These are phyloP conservation scores for Theobroma cacao DNA, from an alignment of 345 rosid genomes.

Conservation along the genomic window DNA sequence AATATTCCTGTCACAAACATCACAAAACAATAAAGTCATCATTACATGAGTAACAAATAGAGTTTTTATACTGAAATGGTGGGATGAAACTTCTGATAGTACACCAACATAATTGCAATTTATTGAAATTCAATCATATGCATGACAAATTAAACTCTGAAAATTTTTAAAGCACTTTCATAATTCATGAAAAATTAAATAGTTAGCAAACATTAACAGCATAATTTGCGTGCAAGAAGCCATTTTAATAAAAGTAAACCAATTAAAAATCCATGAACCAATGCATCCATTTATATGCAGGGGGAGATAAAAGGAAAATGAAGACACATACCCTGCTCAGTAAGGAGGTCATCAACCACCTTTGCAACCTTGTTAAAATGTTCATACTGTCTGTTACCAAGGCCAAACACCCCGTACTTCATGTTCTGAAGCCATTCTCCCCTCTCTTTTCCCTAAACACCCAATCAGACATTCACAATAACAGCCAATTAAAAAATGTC, in stretches of 20 bases:
- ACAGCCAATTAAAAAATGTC: not conserved
- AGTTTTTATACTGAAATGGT: not conserved
- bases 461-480: constrained; percentile 4
- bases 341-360: constrained; percentile 70
- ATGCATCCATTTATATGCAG: not conserved
- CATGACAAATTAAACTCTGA: not conserved
- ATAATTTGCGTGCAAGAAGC: not conserved
- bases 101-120: not conserved
- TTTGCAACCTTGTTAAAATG: constrained; percentile 95
- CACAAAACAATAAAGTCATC: not conserved
- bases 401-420: constrained; percentile 87
- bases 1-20: not conserved
- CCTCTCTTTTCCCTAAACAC: constrained; percentile 62
- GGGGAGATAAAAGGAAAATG: not conserved
- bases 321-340: constrained; percentile 65
- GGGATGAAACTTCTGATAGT: not conserved
- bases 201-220: not conserved
- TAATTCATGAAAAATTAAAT: not conserved
- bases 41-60: not conserved
- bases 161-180: not conserved
- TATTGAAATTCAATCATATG: not conserved
- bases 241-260: not conserved
- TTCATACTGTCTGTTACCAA: constrained; percentile 95
- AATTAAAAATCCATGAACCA: not conserved
- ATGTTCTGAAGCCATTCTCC: constrained; percentile 70